Evolutionary conservation across 305 asterid species (phyloP).

Genomic region (Stenogyne calaminthoides): DNA sequence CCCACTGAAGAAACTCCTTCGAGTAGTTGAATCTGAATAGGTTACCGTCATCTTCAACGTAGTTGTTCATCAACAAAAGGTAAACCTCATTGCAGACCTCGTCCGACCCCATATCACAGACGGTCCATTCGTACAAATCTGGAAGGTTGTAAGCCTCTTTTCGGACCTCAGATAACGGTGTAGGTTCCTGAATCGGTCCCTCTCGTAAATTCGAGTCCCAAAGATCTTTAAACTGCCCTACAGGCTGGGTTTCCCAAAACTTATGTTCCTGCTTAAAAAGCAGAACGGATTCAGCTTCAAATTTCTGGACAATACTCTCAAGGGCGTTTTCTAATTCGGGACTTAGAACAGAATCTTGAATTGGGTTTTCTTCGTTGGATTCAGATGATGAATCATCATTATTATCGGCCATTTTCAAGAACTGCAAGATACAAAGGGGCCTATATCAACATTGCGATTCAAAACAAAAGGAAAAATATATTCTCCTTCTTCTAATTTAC

Average conservation of each 20-base stretch:
- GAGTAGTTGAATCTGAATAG: constrained; percentile 38
- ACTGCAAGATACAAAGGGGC: constrained; percentile 18
- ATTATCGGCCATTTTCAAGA: background rate
- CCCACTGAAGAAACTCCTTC: constrained; percentile 46
- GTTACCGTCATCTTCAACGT: constrained; percentile 44
- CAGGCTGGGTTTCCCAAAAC: constrained; percentile 32
- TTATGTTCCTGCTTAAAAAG: constrained; percentile 28
- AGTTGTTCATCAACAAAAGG: constrained; percentile 35
- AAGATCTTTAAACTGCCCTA: constrained; percentile 27
- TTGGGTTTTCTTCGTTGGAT: constrained; percentile 31
- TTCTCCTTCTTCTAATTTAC: too few species aligned
- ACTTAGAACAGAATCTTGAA: constrained; percentile 26
- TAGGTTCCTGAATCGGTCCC: constrained; percentile 42
- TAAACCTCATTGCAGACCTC: constrained; percentile 42
- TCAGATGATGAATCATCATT: constrained; percentile 26
- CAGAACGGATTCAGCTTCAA: background rate
- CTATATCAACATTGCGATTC: background rate
- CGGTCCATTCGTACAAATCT: background rate
- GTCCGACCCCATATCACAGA: constrained; percentile 23
- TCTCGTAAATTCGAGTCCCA: constrained; percentile 33
- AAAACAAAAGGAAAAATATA: too few species aligned
- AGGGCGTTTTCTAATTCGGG: constrained; percentile 20
- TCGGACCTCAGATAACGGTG: constrained; percentile 34
- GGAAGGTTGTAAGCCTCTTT: constrained; percentile 47
- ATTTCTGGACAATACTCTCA: constrained; percentile 31